Conservation (phyloP, 2,329 filamentous ascomycete genomes). For the Fusarium dimerum region DNA sequence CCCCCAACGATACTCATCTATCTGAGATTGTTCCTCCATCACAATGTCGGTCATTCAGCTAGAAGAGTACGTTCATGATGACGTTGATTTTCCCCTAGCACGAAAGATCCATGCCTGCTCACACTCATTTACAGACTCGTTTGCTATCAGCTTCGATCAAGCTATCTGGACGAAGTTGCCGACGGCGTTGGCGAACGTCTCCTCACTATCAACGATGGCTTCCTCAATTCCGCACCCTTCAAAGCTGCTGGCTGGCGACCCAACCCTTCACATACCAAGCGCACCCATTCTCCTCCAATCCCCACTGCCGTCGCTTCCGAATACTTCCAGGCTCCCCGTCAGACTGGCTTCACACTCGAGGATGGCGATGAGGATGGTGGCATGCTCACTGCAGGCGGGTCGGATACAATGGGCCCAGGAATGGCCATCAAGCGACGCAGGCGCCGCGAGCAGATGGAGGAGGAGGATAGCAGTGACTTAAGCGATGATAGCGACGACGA, state of each 20-base stretch:
- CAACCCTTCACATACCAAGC: constrained; percentile 74
- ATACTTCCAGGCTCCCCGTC: constrained; percentile 75
- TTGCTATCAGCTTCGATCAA: constrained; percentile 77
- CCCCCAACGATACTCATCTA: not conserved
- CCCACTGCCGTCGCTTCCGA: constrained; percentile 80
- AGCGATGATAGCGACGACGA: constrained; percentile 85
- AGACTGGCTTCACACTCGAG: constrained; percentile 63
- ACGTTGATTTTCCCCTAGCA: not conserved
- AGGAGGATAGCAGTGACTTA: constrained; percentile 82
- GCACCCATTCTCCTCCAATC: constrained; percentile 83
- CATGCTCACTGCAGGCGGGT: constrained; percentile 68
- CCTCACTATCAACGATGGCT: constrained; percentile 76
- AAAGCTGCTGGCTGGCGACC: constrained; percentile 80
- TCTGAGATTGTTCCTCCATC: constrained; percentile 6
- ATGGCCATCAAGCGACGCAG: constrained; percentile 67
- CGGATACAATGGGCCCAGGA: constrained; percentile 68
- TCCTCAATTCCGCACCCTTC: constrained; percentile 79
- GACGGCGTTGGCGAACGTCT: constrained; percentile 84
- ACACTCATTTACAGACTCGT: constrained; percentile 60
- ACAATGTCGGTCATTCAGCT: constrained; percentile 42
- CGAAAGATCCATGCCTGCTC: not conserved
- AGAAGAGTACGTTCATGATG: constrained; percentile 35
- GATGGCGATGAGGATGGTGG: constrained; percentile 73
- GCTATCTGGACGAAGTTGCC: constrained; percentile 77
- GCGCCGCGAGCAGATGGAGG: constrained; percentile 73